Percentiles rank a stretch among this genome's conserved stretches.
These are phyloP conservation scores for Lolium multiflorum DNA, from an alignment of 176 grass and related monocot genomes.

Conservation along the genomic window DNA sequence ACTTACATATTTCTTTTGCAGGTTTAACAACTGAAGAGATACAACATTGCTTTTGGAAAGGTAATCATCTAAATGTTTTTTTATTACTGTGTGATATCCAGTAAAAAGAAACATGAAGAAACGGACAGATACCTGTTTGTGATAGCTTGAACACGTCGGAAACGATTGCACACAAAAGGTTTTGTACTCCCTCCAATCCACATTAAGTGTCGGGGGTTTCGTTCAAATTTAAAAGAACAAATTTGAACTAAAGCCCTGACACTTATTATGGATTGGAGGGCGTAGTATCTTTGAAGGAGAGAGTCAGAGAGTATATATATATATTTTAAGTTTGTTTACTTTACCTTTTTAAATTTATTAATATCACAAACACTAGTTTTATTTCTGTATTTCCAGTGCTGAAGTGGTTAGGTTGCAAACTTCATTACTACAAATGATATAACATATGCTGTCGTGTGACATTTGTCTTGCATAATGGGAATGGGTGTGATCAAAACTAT, in stretches of 20 bases:
- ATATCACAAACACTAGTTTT: too few relatives aligned
- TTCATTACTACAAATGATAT: not conserved
- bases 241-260: too few relatives aligned
- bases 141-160: not conserved
- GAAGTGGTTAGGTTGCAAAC: too few relatives aligned
- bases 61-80: slow-evolving; percentile 48
- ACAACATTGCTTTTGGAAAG: slow-evolving; percentile 75
- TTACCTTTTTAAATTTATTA: too few relatives aligned
- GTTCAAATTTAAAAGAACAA: too few relatives aligned
- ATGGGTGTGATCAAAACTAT: not conserved
- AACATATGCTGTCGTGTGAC: not conserved
- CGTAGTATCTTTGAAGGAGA: too few relatives aligned
- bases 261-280: too few relatives aligned
- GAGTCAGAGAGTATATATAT: too few relatives aligned
- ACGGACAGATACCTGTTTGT: not conserved
- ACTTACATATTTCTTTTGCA: slow-evolving; percentile 32
- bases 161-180: not conserved
- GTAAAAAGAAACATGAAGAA: slow-evolving; percentile 1
- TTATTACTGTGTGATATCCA: not conserved
- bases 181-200: too few relatives aligned
- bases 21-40: slow-evolving; percentile 67
- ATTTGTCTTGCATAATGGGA: not conserved
- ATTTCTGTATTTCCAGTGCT: too few relatives aligned
- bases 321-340: too few relatives aligned
- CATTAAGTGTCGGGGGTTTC: too few relatives aligned